These are phyloP conservation scores for Entonaema liquescens DNA, from an alignment of 495 filamentous ascomycete species.

Conservation along the genomic window DNA sequence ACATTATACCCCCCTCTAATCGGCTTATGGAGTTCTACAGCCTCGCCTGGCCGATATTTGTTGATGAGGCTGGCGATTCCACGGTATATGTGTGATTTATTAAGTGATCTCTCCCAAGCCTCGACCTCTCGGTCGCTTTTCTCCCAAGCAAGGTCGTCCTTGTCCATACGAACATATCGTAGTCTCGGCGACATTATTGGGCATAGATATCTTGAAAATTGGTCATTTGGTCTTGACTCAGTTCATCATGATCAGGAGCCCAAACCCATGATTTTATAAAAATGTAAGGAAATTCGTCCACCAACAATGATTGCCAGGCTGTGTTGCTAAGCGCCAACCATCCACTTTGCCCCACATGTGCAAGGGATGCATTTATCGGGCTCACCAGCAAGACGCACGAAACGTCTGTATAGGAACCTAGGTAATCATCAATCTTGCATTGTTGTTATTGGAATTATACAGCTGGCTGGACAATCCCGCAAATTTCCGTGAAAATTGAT, in stretches of 20 bases:
- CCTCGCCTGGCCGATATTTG: constrained; percentile 5
- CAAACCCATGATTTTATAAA: neutral
- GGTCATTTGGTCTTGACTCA: neutral
- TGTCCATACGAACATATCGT: constrained; percentile 16
- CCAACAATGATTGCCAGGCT: neutral
- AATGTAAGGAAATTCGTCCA: too few relatives aligned
- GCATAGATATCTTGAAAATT: neutral
- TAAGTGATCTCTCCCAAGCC: constrained; percentile 37
- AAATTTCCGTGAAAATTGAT: too few relatives aligned
- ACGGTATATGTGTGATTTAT: neutral
- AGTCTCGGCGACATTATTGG: constrained; percentile 7
- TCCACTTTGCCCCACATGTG: neutral
- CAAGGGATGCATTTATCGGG: neutral
- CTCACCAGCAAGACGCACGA: neutral
- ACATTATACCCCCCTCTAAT: constrained; percentile 44
- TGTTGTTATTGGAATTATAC: too few relatives aligned
- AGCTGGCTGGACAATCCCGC: too few relatives aligned
- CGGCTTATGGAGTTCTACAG: constrained; percentile 8
- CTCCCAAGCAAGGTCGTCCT: constrained; percentile 46
- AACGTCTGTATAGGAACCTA: too few relatives aligned
- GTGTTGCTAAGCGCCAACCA: too few relatives aligned
- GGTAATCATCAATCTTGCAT: too few relatives aligned
- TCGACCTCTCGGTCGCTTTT: constrained; percentile 35
- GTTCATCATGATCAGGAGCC: neutral
- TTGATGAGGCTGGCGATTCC: neutral